Percentiles rank a stretch among this genome's conserved stretches.
Conservation (phyloP, 1,284 basidiomycete species). For the Schizophyllum commune region DNA sequence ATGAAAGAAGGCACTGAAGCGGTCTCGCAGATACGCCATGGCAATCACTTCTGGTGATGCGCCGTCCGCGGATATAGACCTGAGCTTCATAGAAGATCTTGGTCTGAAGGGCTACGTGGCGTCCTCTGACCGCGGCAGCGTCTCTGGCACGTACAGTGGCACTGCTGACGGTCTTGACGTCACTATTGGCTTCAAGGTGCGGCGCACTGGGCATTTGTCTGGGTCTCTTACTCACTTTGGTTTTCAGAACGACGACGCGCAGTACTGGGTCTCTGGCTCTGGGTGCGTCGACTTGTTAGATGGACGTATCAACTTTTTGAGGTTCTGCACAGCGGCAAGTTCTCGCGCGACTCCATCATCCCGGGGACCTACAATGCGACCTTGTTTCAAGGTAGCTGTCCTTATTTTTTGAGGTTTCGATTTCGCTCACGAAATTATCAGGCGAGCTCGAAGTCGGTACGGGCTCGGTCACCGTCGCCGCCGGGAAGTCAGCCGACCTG, state of each 20-base stretch:
- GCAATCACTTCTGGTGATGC: constrained; percentile 33
- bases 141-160: constrained; percentile 35
- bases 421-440: constrained; percentile 19
- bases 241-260: constrained; percentile 32
- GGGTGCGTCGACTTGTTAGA: constrained; percentile 19
- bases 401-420: not conserved
- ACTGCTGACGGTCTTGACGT: constrained; percentile 31
- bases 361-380: constrained; percentile 30
- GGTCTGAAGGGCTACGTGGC: constrained; percentile 36
- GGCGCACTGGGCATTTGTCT: not conserved
- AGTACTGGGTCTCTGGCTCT: constrained; percentile 36
- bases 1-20: not conserved
- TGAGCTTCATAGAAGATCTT: constrained; percentile 36
- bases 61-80: constrained; percentile 34
- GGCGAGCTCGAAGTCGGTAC: constrained; percentile 37
- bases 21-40: constrained; percentile 27
- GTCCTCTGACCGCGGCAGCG: constrained; percentile 35
- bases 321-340: constrained; percentile 24
- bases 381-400: not conserved
- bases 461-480: constrained; percentile 32
- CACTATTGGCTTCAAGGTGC: constrained; percentile 35
- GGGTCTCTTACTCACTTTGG: not conserved
- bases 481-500: constrained; percentile 29
- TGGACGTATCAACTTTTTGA: not conserved
- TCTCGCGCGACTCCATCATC: constrained; percentile 37